Evolutionary conservation across 176 grass and related monocot genomes (phyloP).

Genomic region (Raddia distichophylla): DNA sequence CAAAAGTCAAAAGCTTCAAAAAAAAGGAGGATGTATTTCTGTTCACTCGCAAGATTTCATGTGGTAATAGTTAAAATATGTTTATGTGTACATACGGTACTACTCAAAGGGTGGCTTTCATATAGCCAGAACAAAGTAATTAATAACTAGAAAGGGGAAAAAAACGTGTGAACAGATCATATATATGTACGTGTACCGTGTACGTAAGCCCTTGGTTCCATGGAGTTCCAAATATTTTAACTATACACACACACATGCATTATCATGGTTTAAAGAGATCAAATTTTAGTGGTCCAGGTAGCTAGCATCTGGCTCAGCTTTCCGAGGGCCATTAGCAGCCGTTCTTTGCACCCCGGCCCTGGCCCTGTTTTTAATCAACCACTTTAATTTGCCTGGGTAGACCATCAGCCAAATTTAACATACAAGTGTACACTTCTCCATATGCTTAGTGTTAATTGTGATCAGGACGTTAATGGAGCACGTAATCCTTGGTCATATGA

Average conservation of each 20-base stretch:
- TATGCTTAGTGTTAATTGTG: background rate
- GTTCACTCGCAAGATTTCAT: too few species aligned
- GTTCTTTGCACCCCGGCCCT: constrained; percentile 24
- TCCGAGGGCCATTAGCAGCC: constrained; percentile 6
- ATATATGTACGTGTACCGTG: too few species aligned
- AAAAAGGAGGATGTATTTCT: too few species aligned
- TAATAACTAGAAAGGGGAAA: too few species aligned
- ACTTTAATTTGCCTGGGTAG: constrained; percentile 13
- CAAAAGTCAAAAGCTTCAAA: too few species aligned
- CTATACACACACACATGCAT: too few species aligned
- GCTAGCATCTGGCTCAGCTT: background rate
- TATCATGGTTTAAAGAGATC: constrained; percentile 15
- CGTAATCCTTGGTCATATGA: background rate
- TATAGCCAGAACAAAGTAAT: too few species aligned
- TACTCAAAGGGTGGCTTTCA: too few species aligned
- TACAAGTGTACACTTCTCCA: background rate
- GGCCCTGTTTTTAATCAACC: constrained; percentile 8
- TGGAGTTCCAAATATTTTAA: too few species aligned
- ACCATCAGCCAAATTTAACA: background rate
- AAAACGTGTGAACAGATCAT: too few species aligned
- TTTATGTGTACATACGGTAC: too few species aligned
- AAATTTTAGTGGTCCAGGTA: constrained; percentile 24
- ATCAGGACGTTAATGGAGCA: background rate
- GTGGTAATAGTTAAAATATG: too few species aligned
- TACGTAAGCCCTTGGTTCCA: background rate